Evolutionary conservation across 768 basidiomycete species (phyloP).

Genomic region (Tylopilus cervinicoccineus): DNA sequence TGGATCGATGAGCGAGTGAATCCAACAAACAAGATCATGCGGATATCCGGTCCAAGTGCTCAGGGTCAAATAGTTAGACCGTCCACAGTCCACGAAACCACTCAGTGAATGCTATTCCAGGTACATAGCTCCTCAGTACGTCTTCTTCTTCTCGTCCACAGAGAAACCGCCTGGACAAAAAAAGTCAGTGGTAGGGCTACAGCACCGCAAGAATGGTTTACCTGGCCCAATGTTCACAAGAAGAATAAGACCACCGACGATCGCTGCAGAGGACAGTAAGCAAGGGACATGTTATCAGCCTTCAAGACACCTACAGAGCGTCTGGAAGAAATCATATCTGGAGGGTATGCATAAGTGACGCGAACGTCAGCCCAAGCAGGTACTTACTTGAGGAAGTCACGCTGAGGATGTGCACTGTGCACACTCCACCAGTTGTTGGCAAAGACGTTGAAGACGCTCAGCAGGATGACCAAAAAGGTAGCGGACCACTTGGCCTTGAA

Average conservation of each 20-base stretch:
- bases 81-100: not conserved
- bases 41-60: constrained; percentile 20
- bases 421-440: constrained; percentile 99
- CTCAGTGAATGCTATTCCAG: not conserved
- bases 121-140: constrained; percentile 43
- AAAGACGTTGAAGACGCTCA: constrained; percentile 95
- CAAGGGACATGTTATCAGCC: not conserved
- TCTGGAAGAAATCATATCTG: constrained; percentile 99
- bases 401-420: constrained; percentile 86
- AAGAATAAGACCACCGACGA: constrained; percentile 95
- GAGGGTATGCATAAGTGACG: constrained; percentile 20
- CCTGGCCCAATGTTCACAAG: constrained; percentile 98
- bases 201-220: constrained; percentile 27
- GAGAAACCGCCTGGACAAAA: constrained; percentile 76
- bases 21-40: constrained; percentile 14
- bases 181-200: not conserved
- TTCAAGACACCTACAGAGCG: constrained; percentile 52
- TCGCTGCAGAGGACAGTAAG: constrained; percentile 44
- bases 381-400: constrained; percentile 94
- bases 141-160: constrained; percentile 99
- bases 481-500: constrained; percentile 99
- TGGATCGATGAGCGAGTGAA: not conserved
- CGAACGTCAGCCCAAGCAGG: not conserved
- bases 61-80: constrained; percentile 5
- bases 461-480: constrained; percentile 85